A percentile compares a stretch with the other conserved stretches of the same genome.
Conservation (phyloP, 2,329 filamentous ascomycete genomes). For the Hymenotorrendiella dingleyae region DNA sequence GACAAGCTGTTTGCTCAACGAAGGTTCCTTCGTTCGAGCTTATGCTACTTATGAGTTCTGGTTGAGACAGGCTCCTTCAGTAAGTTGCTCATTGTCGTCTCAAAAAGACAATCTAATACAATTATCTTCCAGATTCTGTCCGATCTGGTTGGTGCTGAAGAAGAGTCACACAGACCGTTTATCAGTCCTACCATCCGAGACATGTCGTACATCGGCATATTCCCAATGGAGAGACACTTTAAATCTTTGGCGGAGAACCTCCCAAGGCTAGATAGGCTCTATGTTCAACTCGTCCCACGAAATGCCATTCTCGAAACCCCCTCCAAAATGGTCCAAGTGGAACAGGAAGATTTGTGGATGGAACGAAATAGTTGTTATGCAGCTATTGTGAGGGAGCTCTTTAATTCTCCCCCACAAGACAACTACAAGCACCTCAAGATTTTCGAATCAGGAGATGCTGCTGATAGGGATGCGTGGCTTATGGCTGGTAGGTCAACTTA, state of each 20-base stretch:
- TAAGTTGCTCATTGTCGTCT: background rate
- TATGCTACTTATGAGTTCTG: conserved; percentile 66
- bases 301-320: conserved; percentile 32
- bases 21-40: conserved; percentile 66
- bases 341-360: conserved; percentile 29
- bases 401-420: conserved; percentile 20
- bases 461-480: conserved; percentile 41
- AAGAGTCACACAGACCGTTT: conserved; percentile 32
- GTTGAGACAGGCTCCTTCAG: conserved; percentile 45
- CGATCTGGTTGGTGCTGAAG: conserved; percentile 40
- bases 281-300: conserved; percentile 44
- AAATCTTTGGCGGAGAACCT: conserved; percentile 42
- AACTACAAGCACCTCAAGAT: conserved; percentile 40
- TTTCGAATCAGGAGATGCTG: conserved; percentile 46
- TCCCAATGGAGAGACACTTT: conserved; percentile 60
- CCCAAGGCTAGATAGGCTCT: conserved; percentile 46
- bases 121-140: conserved; percentile 47
- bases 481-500: conserved; percentile 28
- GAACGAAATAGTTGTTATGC: conserved; percentile 29
- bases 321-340: conserved; percentile 18
- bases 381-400: conserved; percentile 25
- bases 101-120: conserved; percentile 1
- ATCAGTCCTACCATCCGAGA: conserved; percentile 40
- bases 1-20: conserved; percentile 62
- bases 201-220: conserved; percentile 59